phyloP scores from a whole-genome alignment of 179 eudicot genomes.

The Sideroxylon spinosum region DNA sequence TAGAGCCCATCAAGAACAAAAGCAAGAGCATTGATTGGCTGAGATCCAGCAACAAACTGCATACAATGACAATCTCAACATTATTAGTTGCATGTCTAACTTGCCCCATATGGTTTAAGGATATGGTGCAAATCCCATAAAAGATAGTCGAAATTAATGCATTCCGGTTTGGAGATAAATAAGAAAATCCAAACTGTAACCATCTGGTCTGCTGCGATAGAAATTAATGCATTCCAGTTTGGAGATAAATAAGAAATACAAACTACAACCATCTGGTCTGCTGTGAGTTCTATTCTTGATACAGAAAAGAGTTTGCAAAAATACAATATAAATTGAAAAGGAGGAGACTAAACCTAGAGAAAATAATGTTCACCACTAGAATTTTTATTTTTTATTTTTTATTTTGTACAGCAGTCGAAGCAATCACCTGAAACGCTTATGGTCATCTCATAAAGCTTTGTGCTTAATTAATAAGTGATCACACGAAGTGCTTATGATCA shows the following conservation, averaged over 20 bases:
- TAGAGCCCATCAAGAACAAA: conserved; percentile 94
- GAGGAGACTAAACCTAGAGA: background rate
- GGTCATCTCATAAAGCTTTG: too few relatives aligned
- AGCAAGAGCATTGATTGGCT: conserved; percentile 88
- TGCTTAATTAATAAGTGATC: too few relatives aligned
- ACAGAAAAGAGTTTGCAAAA: background rate
- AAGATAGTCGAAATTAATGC: background rate
- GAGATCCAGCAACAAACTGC: conserved; percentile 95
- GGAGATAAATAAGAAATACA: background rate
- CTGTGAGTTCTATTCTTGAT: background rate
- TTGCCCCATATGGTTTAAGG: background rate
- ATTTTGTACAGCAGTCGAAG: background rate
- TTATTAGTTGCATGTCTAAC: background rate
- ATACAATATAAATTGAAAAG: background rate
- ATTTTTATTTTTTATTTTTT: background rate
- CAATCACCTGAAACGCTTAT: background rate
- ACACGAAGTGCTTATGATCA: background rate
- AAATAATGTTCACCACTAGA: background rate
- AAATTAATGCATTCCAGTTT: background rate
- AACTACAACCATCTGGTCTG: background rate
- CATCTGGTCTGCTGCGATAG: background rate
- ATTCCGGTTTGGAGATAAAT: background rate
- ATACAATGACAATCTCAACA: conserved; percentile 9
- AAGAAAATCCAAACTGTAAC: background rate
- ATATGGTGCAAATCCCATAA: background rate